phyloP scores from a whole-genome alignment of 83 land plant species.

The Isoetes engelmannii region DNA sequence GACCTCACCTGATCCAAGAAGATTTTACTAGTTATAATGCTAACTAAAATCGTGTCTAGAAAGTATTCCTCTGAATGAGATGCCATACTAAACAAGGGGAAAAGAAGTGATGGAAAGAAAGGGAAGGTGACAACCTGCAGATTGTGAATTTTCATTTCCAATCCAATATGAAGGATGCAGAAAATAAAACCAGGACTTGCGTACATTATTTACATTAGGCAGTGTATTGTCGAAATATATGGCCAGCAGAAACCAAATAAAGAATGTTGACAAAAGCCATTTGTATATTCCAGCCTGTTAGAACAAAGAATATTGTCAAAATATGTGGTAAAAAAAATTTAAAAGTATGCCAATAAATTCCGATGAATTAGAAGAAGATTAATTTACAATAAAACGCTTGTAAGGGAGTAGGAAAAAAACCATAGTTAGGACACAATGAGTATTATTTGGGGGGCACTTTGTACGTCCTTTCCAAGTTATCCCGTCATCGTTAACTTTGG shows the following conservation, averaged over 20 bases:
- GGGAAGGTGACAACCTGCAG: constrained; percentile 41
- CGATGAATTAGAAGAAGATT: neutral
- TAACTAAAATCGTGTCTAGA: too few species aligned
- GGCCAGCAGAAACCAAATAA: constrained; percentile 74
- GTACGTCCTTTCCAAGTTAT: constrained; percentile 63
- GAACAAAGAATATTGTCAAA: neutral
- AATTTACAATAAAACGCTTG: neutral
- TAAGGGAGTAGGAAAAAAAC: constrained; percentile 21
- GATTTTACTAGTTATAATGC: too few species aligned
- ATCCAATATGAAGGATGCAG: constrained; percentile 77
- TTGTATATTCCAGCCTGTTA: constrained; percentile 58
- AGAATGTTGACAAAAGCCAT: constrained; percentile 73
- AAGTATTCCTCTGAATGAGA: too few species aligned
- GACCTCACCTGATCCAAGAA: too few species aligned
- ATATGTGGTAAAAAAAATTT: too few species aligned
- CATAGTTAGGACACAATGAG: constrained; percentile 72
- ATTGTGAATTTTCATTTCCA: constrained; percentile 53
- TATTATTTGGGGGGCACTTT: constrained; percentile 48
- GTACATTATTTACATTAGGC: constrained; percentile 76
- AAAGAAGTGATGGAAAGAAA: too few species aligned
- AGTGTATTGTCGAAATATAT: constrained; percentile 86
- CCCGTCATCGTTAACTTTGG: constrained; percentile 58
- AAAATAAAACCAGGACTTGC: constrained; percentile 77
- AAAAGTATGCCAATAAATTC: too few species aligned
- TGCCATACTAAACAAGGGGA: too few species aligned